These are phyloP conservation scores for Esteya vermicola DNA, from an alignment of 2,329 filamentous ascomycete species.

Conservation along the genomic window DNA sequence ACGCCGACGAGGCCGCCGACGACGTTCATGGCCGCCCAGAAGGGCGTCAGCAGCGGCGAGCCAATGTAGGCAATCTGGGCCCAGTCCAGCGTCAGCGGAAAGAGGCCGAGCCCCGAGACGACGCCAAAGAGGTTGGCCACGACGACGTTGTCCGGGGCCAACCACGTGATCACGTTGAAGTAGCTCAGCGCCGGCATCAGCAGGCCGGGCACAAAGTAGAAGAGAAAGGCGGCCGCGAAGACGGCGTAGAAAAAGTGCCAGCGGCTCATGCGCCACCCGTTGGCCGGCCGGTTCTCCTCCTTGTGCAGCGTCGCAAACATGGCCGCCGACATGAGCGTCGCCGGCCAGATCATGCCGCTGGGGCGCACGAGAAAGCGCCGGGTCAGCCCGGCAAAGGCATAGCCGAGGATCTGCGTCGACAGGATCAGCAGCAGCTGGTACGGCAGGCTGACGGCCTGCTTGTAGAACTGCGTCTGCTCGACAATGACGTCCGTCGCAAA, in stretches of 20 bases:
- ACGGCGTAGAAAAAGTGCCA: constrained; percentile 75
- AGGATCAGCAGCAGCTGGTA: constrained; percentile 76
- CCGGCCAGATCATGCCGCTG: constrained; percentile 84
- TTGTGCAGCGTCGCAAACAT: constrained; percentile 84
- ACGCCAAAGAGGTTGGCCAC: constrained; percentile 78
- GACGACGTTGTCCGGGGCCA: constrained; percentile 74
- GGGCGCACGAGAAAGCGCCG: constrained; percentile 71
- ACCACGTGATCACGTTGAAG: constrained; percentile 82
- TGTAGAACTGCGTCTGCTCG: constrained; percentile 80
- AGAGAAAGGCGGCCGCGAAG: constrained; percentile 56
- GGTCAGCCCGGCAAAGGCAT: constrained; percentile 72
- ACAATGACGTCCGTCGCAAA: constrained; percentile 86
- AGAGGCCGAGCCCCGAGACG: constrained; percentile 68
- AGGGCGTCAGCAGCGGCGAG: constrained; percentile 68
- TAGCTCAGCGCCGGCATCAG: constrained; percentile 76
- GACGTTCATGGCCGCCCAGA: constrained; percentile 78
- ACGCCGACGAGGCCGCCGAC: constrained; percentile 66
- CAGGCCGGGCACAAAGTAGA: constrained; percentile 76
- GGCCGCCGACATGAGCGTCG: constrained; percentile 73
- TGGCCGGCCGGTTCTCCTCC: constrained; percentile 66
- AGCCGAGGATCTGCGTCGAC: constrained; percentile 76
- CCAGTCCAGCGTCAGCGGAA: constrained; percentile 85
- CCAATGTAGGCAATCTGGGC: constrained; percentile 81
- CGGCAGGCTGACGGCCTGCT: constrained; percentile 59
- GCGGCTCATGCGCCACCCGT: constrained; percentile 69